Evolutionary conservation across 495 filamentous ascomycete species (phyloP).

Genomic region (Geopyxis carbonaria): DNA sequence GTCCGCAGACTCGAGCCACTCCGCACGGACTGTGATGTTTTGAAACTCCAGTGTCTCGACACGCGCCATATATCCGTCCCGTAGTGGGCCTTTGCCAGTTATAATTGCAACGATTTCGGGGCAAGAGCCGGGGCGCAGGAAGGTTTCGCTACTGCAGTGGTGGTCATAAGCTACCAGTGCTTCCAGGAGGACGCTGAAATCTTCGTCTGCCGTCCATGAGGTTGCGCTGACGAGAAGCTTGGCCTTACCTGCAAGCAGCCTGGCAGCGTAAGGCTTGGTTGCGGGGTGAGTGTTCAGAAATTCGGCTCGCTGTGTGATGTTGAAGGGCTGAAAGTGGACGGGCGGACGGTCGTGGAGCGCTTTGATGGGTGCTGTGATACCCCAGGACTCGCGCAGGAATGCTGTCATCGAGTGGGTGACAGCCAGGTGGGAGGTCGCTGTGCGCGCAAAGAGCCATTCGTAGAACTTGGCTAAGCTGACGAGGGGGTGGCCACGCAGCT

Average conservation of each 20-base stretch:
- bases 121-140: slow-evolving; percentile 26
- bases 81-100: slow-evolving; percentile 81
- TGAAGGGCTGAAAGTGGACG: slow-evolving; percentile 57
- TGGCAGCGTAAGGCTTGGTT: slow-evolving; percentile 37
- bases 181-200: slow-evolving; percentile 77
- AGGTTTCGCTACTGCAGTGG: slow-evolving; percentile 24
- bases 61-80: slow-evolving; percentile 49
- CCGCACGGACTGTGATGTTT: slow-evolving; percentile 54
- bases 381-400: slow-evolving; percentile 39
- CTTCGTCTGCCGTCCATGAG: slow-evolving; percentile 93
- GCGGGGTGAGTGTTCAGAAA: slow-evolving; percentile 47
- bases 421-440: slow-evolving; percentile 59
- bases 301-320: slow-evolving; percentile 30
- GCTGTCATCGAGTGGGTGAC: slow-evolving; percentile 78
- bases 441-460: slow-evolving; percentile 49
- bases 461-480: slow-evolving; percentile 59
- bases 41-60: slow-evolving; percentile 41
- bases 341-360: slow-evolving; percentile 80
- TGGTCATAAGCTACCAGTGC: slow-evolving; percentile 58
- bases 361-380: slow-evolving; percentile 8
- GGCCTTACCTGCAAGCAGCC: slow-evolving; percentile 38
- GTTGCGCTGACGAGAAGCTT: slow-evolving; percentile 74
- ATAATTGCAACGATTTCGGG: slow-evolving; percentile 69
- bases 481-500: slow-evolving; percentile 52
- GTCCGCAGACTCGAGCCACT: slow-evolving; percentile 66